phyloP scores from a whole-genome alignment of 148 eudicot genomes.

The Nyssa sinensis region DNA sequence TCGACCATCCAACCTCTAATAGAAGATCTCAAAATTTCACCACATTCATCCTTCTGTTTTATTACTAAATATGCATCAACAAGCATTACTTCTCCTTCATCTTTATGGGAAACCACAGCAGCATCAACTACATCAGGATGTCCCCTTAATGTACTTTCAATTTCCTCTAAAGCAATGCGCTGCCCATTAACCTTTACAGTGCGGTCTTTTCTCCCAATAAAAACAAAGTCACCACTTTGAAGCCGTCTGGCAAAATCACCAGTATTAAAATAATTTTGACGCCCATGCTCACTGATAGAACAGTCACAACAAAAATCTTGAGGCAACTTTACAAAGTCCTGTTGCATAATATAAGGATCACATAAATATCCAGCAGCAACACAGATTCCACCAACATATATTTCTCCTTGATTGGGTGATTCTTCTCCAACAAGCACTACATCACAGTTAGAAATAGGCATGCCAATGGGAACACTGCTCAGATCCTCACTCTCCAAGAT shows the following conservation, averaged over 20 bases:
- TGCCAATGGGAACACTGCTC: conserved; percentile 77
- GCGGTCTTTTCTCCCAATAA: conserved; percentile 85
- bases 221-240: conserved; percentile 65
- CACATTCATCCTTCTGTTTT: conserved; percentile 22
- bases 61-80: conserved; percentile 67
- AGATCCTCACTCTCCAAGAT: conserved; percentile 56
- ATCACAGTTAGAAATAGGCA: conserved; percentile 63
- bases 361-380: conserved; percentile 62
- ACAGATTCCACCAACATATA: conserved; percentile 71
- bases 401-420: conserved; percentile 62
- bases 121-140: conserved; percentile 62
- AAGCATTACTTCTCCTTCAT: conserved; percentile 41
- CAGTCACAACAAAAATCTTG: conserved; percentile 23
- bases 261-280: conserved; percentile 51
- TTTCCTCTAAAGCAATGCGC: conserved; percentile 80
- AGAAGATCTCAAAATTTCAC: conserved; percentile 37
- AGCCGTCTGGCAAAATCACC: conserved; percentile 83
- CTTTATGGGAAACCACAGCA: conserved; percentile 56
- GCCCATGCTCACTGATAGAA: conserved; percentile 22
- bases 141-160: conserved; percentile 61
- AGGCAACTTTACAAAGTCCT: conserved; percentile 38
- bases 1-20: conserved; percentile 58
- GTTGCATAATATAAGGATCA: conserved; percentile 30
- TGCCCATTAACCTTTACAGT: conserved; percentile 78
- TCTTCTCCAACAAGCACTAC: conserved; percentile 59